A percentile compares a stretch with the other conserved stretches of the same genome.
Conservation (phyloP, 306 rosid species). For the Lathyrus tuberosus region DNA sequence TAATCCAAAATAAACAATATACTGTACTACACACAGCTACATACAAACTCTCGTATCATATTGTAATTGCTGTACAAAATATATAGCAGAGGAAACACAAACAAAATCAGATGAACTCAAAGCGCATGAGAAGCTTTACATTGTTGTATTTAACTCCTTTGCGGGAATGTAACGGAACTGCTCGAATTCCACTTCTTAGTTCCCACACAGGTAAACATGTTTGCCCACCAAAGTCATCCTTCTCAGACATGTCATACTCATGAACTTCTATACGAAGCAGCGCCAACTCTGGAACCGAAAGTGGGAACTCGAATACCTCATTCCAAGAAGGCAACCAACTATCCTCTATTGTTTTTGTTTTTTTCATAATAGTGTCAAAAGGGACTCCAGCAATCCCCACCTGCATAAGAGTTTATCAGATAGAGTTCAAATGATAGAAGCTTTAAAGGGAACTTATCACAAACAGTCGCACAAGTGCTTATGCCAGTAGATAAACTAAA, state of each 20-base stretch:
- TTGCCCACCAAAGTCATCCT: constrained; percentile 97
- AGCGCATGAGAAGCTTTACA: constrained; percentile 86
- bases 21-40: constrained; percentile 5
- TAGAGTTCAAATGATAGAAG: constrained; percentile 10
- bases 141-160: constrained; percentile 67
- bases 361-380: constrained; percentile 66
- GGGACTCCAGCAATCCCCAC: constrained; percentile 67
- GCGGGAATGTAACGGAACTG: constrained; percentile 57
- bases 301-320: constrained; percentile 70
- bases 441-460: background rate
- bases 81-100: constrained; percentile 28
- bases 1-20: constrained; percentile 10
- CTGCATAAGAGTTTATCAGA: constrained; percentile 32
- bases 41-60: constrained; percentile 14
- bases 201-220: constrained; percentile 83
- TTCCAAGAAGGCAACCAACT: constrained; percentile 89
- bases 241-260: constrained; percentile 96
- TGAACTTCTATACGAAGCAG: constrained; percentile 89
- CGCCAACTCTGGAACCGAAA: constrained; percentile 83
- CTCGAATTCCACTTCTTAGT: constrained; percentile 74
- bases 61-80: constrained; percentile 33
- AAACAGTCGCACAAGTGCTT: background rate
- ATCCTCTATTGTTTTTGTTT: constrained; percentile 73
- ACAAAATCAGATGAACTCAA: constrained; percentile 57
- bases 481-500: background rate